Evolutionary conservation across 2,329 filamentous ascomycete species (phyloP).

Genomic region (Exophiala viscosa): DNA sequence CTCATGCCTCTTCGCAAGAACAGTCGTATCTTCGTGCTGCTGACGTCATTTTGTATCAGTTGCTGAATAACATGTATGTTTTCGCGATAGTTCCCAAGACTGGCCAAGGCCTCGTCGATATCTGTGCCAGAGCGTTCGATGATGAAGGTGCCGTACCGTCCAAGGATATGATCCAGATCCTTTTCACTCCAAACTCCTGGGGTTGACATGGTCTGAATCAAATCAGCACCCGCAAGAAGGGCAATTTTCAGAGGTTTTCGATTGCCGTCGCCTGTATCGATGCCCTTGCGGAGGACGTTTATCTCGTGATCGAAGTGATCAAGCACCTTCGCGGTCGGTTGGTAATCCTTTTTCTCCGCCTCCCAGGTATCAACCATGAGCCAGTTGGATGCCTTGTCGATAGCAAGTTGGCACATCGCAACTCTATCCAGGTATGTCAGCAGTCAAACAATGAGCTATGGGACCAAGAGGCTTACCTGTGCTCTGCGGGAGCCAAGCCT

Average conservation of each 20-base stretch:
- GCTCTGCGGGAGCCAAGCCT: conserved; percentile 67
- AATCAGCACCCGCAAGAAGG: conserved; percentile 73
- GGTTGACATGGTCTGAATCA: conserved; percentile 70
- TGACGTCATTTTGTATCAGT: conserved; percentile 81
- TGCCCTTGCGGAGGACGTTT: conserved; percentile 71
- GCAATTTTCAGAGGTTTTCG: conserved; percentile 70
- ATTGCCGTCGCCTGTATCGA: conserved; percentile 64
- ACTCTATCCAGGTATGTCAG: conserved; percentile 46
- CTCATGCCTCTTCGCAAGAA: conserved; percentile 77
- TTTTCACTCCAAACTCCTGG: conserved; percentile 73
- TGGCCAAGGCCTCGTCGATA: conserved; percentile 80
- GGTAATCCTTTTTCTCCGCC: conserved; percentile 77
- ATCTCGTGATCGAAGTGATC: conserved; percentile 91
- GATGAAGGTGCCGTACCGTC: conserved; percentile 77
- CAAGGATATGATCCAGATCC: conserved; percentile 84
- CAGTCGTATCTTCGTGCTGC: conserved; percentile 75
- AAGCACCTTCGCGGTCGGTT: conserved; percentile 81
- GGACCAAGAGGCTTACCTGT: conserved; percentile 49
- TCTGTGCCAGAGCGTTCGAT: conserved; percentile 86
- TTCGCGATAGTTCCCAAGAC: conserved; percentile 74
- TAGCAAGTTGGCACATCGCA: conserved; percentile 81
- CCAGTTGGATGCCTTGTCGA: conserved; percentile 70
- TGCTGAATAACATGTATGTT: conserved; percentile 87
- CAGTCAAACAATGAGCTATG: neutral
- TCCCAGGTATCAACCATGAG: conserved; percentile 89